Base-by-base conservation (phyloP, 805 yeast species). In the Starmerella scarabaei region DNA sequence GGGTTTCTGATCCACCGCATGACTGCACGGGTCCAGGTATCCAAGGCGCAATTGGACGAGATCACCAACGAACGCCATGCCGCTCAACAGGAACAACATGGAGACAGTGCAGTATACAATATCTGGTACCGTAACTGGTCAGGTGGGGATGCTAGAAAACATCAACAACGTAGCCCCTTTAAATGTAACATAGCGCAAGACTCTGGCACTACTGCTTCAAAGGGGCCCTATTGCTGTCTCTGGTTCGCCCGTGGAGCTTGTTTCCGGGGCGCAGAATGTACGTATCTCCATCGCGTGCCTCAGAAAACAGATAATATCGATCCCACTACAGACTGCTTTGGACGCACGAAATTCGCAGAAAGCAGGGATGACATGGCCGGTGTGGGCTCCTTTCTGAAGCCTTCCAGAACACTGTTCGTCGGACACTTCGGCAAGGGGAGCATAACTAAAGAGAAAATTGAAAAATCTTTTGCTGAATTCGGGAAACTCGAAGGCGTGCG, bases 311-410 rank as follows among this genome's bases (percentile, higher is more conserved):
- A 86, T 53, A 58, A n/a, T 9, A 23, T 20, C 9, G 68, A 75
- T 2, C 68, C 77, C 2, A 73, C 84, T 0, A 67, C 73, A 20
- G 98, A 88, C 60, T 86, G 96, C 53, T 88, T 88, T 65, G 97
- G 96, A 1, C 64, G 98, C 43, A 94, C 82, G 53, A 83, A 80
- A 57, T 79, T 79, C 47, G 66, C 80, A 1, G 80, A 75, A 35
- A 83, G 82, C 53, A 64, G 85, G 49, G 95, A 88, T 49, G 97
- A 88, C 59, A 85, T 85, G 95, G 75, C 80, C 21, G 98, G 98
- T 26, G 78, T 85, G 3, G 98, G 97, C 0, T 75, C 83, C 19
- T 76, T 88, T 55, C 67, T 71, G 49, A 62, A 66, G 28, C 64
- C 65, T n/a, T 86, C 85, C 55, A 61, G 75, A 38, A 84, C 95